phyloP scores from a whole-genome alignment of 495 filamentous ascomycete genomes.

The Lophium mytilinum region DNA sequence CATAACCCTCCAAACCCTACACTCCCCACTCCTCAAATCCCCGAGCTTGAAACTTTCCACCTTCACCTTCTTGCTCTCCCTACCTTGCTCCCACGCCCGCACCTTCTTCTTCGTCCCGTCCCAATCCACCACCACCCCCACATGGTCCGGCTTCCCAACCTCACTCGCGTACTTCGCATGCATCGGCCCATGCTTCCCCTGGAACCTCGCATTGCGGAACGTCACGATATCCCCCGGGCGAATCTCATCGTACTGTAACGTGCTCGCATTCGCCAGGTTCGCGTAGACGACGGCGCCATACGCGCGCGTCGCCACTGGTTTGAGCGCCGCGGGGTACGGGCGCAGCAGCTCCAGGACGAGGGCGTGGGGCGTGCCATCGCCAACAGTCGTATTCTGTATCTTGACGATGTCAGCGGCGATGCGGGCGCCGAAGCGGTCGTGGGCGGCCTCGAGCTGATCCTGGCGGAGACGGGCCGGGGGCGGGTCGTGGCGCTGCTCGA shows the following conservation, averaged over 20 bases:
- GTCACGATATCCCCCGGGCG: conserved; percentile 88
- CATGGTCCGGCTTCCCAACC: conserved; percentile 88
- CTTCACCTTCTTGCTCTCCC: conserved; percentile 92
- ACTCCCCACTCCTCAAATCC: conserved; percentile 86
- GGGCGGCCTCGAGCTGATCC: conserved; percentile 83
- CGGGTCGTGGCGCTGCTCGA: conserved; percentile 82
- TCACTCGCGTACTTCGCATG: conserved; percentile 87
- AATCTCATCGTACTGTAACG: conserved; percentile 87
- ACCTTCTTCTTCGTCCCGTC: conserved; percentile 99
- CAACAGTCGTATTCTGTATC: conserved; percentile 71
- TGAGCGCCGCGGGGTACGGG: conserved; percentile 63
- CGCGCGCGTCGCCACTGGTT: conserved; percentile 73
- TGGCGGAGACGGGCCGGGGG: conserved; percentile 81
- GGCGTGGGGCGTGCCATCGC: conserved; percentile 70
- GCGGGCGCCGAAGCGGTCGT: conserved; percentile 63
- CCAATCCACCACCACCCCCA: conserved; percentile 96
- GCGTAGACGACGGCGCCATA: conserved; percentile 90
- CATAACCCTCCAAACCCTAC: conserved; percentile 97
- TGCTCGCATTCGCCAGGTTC: conserved; percentile 87
- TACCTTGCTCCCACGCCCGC: conserved; percentile 86
- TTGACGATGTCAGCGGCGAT: conserved; percentile 59
- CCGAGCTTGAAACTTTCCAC: conserved; percentile 88
- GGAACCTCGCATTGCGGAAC: conserved; percentile 89
- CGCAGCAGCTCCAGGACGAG: conserved; percentile 71
- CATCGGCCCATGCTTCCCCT: conserved; percentile 91